Evolutionary conservation across 2,329 filamentous ascomycete species (phyloP).

Genomic region (Dactylellina drechsleri): DNA sequence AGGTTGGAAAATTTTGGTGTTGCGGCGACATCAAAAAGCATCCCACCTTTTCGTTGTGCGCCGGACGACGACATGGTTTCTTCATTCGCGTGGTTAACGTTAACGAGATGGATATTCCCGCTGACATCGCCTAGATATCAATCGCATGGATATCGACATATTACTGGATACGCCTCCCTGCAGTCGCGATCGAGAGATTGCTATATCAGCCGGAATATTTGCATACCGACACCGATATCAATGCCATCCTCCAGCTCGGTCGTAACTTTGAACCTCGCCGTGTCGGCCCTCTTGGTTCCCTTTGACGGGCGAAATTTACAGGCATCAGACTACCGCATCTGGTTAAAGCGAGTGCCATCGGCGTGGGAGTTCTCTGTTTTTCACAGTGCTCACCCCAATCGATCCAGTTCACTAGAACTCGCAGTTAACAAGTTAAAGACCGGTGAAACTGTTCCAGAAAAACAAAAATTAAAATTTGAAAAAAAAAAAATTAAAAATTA

Average conservation of each 20-base stretch:
- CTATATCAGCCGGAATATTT: no score
- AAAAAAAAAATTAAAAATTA: no score
- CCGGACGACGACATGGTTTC: no score
- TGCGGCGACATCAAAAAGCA: slow-evolving; percentile 14
- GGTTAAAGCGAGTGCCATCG: slow-evolving; percentile 39
- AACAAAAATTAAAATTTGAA: no score
- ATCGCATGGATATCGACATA: no score
- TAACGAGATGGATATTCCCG: no score
- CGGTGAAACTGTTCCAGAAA: slow-evolving; percentile 37
- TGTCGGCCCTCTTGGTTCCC: slow-evolving; percentile 11
- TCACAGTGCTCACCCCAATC: slow-evolving; percentile 7
- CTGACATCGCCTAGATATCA: no score
- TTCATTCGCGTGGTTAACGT: no score
- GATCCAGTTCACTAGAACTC: slow-evolving; percentile 1
- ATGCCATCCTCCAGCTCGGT: no score
- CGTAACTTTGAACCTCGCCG: not conserved
- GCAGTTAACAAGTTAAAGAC: slow-evolving; percentile 28
- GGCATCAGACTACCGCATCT: slow-evolving; percentile 28
- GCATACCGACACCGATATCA: no score
- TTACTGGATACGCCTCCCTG: no score
- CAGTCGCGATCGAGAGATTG: no score
- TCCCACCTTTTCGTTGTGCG: not conserved
- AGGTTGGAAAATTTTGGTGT: slow-evolving; percentile 13
- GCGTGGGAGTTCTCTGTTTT: not conserved
- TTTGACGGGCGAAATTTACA: not conserved